Evolutionary conservation across 2,329 filamentous ascomycete species (phyloP).

Genomic region (Penicillium thymicola): DNA sequence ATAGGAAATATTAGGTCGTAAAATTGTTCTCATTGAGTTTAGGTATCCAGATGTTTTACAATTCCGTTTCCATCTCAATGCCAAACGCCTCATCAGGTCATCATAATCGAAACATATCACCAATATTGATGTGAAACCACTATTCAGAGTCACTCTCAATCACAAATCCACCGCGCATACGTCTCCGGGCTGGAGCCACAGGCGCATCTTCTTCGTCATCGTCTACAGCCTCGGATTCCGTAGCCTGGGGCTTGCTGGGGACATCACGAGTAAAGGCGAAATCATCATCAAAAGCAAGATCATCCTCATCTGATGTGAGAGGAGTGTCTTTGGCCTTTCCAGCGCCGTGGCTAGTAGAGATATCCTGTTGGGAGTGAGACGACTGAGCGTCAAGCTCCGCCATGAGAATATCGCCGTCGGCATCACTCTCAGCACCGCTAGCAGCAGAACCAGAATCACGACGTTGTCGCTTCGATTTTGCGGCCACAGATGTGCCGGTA

Average conservation of each 20-base stretch:
- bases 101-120: slow-evolving; percentile 6
- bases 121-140: background rate
- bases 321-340: slow-evolving; percentile 23
- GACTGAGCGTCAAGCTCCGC: slow-evolving; percentile 21
- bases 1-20: background rate
- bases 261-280: slow-evolving; percentile 31
- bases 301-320: slow-evolving; percentile 31
- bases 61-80: slow-evolving; percentile 6
- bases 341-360: slow-evolving; percentile 16
- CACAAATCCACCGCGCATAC: slow-evolving; percentile 41
- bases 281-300: slow-evolving; percentile 35
- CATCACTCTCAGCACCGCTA: slow-evolving; percentile 19
- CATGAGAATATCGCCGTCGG: slow-evolving; percentile 35
- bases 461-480: slow-evolving; percentile 31
- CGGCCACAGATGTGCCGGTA: slow-evolving; percentile 21
- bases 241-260: slow-evolving; percentile 11
- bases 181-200: slow-evolving; percentile 32
- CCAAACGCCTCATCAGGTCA: slow-evolving; percentile 31
- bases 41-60: slow-evolving; percentile 9
- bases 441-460: slow-evolving; percentile 19
- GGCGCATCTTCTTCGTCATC: slow-evolving; percentile 34
- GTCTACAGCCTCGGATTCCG: slow-evolving; percentile 15
- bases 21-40: background rate
- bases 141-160: slow-evolving; percentile 46
- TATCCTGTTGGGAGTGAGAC: slow-evolving; percentile 13